These are phyloP conservation scores for Sequoia sempervirens DNA, from an alignment of 75 land plant species.

Conservation along the genomic window DNA sequence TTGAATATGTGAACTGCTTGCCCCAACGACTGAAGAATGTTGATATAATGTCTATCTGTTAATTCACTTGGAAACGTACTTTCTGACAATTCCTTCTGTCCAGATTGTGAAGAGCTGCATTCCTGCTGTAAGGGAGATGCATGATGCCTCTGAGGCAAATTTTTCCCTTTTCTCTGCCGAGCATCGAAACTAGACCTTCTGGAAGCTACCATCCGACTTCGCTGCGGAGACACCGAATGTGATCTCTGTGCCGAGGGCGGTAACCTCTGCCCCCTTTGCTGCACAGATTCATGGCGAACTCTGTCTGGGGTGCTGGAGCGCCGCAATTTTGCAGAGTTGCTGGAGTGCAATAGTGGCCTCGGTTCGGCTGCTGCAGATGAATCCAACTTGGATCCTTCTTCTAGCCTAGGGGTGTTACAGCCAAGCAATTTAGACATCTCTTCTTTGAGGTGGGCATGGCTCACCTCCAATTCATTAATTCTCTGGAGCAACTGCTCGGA, in stretches of 20 bases:
- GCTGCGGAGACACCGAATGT: slow-evolving; percentile 58
- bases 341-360: not conserved
- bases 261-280: not conserved
- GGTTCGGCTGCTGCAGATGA: not conserved
- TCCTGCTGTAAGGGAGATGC: slow-evolving; percentile 56
- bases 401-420: not conserved
- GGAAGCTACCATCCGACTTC: slow-evolving; percentile 19
- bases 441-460: slow-evolving; percentile 47
- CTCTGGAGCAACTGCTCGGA: slow-evolving; percentile 59
- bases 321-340: not conserved
- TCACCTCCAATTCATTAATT: slow-evolving; percentile 59
- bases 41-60: slow-evolving; percentile 59
- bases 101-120: slow-evolving; percentile 14
- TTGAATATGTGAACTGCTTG: slow-evolving; percentile 77
- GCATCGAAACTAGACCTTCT: slow-evolving; percentile 2
- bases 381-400: not conserved
- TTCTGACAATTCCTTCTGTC: slow-evolving; percentile 1
- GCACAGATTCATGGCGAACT: not conserved
- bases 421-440: slow-evolving; percentile 56
- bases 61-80: slow-evolving; percentile 22
- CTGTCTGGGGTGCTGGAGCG: slow-evolving; percentile 1
- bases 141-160: slow-evolving; percentile 11
- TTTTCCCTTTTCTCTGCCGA: slow-evolving; percentile 26
- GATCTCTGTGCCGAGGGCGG: slow-evolving; percentile 22
- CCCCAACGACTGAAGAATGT: slow-evolving; percentile 80